Conservation (phyloP, 192 early-diverging fungal genomes). For the Spizellomyces sp. region DNA sequence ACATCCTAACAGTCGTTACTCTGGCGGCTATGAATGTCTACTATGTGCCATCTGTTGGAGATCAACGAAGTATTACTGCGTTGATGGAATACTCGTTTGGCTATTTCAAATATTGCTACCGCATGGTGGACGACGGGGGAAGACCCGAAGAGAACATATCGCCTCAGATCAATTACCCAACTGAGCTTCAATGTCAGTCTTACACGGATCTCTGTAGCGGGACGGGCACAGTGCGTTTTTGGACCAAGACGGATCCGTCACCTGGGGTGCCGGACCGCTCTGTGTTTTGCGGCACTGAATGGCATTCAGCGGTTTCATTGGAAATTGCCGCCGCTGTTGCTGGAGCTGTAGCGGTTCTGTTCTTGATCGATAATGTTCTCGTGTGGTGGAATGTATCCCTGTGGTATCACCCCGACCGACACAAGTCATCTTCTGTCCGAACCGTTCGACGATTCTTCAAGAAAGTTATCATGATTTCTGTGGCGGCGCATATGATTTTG, state of each 20-base stretch:
- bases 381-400: conserved; percentile 21
- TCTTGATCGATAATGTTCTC: conserved; percentile 18
- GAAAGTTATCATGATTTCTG: conserved; percentile 8
- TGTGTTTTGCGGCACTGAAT: conserved; percentile 13
- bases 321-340: conserved; percentile 1
- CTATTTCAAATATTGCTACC: conserved; percentile 9
- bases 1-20: conserved; percentile 4
- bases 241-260: conserved; percentile 14
- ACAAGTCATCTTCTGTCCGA: conserved; percentile 3
- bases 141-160: neutral
- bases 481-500: conserved; percentile 8
- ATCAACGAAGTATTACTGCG: neutral
- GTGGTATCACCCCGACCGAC: conserved; percentile 10
- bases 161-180: conserved; percentile 9
- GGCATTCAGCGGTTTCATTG: neutral
- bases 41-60: neutral
- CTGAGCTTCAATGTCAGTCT: neutral
- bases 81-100: conserved; percentile 12
- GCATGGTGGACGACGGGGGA: conserved; percentile 13
- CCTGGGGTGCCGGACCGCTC: conserved; percentile 6
- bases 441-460: conserved; percentile 18
- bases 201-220: conserved; percentile 9
- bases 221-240: neutral
- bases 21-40: conserved; percentile 5
- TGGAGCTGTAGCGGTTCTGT: conserved; percentile 18